Evolutionary conservation across 108 stramenopile species (phyloP).

Genomic region (Skeletonema potamos): DNA sequence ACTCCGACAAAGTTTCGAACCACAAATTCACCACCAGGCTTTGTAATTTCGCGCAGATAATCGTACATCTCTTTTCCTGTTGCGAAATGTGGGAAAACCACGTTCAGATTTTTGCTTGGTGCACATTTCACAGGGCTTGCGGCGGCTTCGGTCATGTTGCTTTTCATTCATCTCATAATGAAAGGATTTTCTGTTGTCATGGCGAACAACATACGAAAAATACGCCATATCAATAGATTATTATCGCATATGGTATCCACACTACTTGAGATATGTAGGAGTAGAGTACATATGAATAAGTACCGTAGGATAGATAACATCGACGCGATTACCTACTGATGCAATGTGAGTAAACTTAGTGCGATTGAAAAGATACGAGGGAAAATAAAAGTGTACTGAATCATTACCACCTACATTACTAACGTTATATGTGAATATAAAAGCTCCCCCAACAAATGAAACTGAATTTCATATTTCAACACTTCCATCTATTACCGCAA

Average conservation of each 20-base stretch:
- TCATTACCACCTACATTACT: background rate
- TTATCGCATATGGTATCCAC: too few species aligned
- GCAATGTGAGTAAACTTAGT: too few species aligned
- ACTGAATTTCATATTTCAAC: slow-evolving; percentile 31
- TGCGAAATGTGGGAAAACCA: slow-evolving; percentile 43
- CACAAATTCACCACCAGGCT: slow-evolving; percentile 56
- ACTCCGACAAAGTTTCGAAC: slow-evolving; percentile 62
- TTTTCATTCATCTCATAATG: too few species aligned
- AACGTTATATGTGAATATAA: slow-evolving; percentile 3
- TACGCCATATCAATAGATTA: too few species aligned
- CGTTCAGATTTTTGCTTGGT: slow-evolving; percentile 56
- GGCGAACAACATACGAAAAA: too few species aligned
- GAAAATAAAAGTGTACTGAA: too few species aligned
- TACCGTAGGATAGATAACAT: too few species aligned
- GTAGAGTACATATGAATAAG: too few species aligned
- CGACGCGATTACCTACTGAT: too few species aligned
- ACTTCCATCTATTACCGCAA: slow-evolving; percentile 94
- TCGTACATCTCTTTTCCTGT: slow-evolving; percentile 51
- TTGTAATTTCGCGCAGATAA: slow-evolving; percentile 43
- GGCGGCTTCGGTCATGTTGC: background rate
- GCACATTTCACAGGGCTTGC: slow-evolving; percentile 8
- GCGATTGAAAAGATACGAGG: too few species aligned
- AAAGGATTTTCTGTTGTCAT: background rate
- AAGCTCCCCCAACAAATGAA: background rate
- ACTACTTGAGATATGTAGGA: too few species aligned